Base-by-base conservation (phyloP, 768 basidiomycete genomes). In the Trametes cubensis region DNA sequence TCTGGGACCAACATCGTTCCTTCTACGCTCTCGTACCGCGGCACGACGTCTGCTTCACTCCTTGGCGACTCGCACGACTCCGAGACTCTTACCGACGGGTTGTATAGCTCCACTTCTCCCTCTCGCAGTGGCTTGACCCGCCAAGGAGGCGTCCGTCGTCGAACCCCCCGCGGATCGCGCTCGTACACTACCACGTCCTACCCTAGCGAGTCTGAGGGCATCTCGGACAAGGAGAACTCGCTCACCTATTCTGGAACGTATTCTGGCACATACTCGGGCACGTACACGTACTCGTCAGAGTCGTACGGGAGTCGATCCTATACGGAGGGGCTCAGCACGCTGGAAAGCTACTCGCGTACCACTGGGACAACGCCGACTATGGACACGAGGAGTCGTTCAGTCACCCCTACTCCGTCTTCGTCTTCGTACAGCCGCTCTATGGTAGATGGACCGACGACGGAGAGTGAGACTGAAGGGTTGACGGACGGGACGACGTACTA, bases 1-100 rank as follows among this genome's bases (percentile, higher is more conserved):
- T 74, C 77, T 14, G 78, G 74, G 11, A 86, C 84, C 0, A 76
- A 81, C 30, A 71, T 82, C 25, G 71, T 79, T 4, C 69, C 83
- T 0, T 85, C 85, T 0, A 81, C 83, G 3, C 67, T 85, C 34
- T 83, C 84, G 0, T 81, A 80, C 55, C 74, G 83, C 7, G 74
- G 83, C 13, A 79, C 83, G 10, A 78, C 81, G 20, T 83, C 84
- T 15, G 80, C 80, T 1, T 87, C 87, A 0, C 79, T 82, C 55
- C 73, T 85, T 7, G 83, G 83, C 1, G 83, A 85, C 63, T 85
- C 85, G 7, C 82, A 82, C 57, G 83, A 85, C 63, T 85, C 85
- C 2, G 81, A 82, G 53, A 66, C 62, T 28, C 67, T 68, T 20
- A 65, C 72, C 6, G 58, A 62, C 11, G 55, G 38, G 34, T 68